Evolutionary conservation across 2,329 filamentous ascomycete species (phyloP), one percentile per base, ranked within the genome.

Genomic region (Venturia asperata): DNA sequence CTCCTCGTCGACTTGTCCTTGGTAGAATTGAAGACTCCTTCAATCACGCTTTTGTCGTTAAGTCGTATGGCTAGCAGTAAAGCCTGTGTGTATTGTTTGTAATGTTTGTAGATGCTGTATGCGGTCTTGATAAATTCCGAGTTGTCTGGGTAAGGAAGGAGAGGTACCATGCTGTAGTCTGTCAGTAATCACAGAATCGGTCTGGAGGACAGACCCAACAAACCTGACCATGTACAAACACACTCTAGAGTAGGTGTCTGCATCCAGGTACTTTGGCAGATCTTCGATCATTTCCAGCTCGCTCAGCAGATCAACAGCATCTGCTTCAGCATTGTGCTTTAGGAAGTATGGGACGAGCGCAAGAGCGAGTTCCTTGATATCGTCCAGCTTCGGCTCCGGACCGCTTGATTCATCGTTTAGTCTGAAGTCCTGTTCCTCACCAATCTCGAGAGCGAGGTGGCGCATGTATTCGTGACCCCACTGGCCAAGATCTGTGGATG

Each of bases 401-500:
- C 55, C 58, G 34, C 90, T 83, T 75, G 94, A 89, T 67, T 97
- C 94, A 41, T 91, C 88, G 62, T 90, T 88, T 76, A 96, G 80
- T 70, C 93, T 86, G 77, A 92, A 92, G 74, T 86, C 89, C 74
- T 95, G 96, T 69, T 97, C 93, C 77, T 96, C 89, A 65, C 94
- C 94, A 70, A 99, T 94, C 79, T 99, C 93, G 67, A 99, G 82
- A 34, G 94, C 93, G 69, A 99, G 82, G 79, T 99, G 95, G 68
- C 95, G 86, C 74, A 95, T 92, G 77, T 99, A 99, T 82, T 99
- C 94, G 76, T 99, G 95, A 66, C 94, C 94, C 94, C 94, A 99
- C 6, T 93, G 96, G 66, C 88, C 90, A 73, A 99, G 91, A 77
- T 99, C 94, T 75, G 92, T 87, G 47, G 92, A 90, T 39, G 92